Conservation (phyloP, 495 filamentous ascomycete genomes). For the Penicillium fimorum region DNA sequence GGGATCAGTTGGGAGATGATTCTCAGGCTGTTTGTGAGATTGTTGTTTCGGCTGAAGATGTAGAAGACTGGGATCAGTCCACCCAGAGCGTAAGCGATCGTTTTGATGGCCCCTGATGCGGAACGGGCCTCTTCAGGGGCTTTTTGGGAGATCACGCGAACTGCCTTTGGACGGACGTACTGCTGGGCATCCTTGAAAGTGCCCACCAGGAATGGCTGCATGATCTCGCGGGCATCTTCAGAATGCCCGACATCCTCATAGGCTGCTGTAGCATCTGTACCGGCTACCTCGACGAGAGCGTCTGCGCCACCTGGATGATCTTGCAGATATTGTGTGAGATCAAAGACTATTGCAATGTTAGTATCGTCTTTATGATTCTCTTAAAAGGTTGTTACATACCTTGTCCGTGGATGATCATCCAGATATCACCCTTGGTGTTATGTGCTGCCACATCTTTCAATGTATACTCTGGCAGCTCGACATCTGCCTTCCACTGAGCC, state of each 20-base stretch:
- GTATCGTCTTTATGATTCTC: neutral
- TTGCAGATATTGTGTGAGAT: constrained; percentile 49
- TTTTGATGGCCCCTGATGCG: constrained; percentile 9
- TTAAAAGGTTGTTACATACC: constrained; percentile 28
- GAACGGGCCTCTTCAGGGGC: constrained; percentile 12
- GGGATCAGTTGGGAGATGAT: constrained; percentile 17
- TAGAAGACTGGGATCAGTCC: constrained; percentile 19
- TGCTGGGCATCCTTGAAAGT: constrained; percentile 32
- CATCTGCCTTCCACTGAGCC: constrained; percentile 17
- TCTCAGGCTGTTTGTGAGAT: constrained; percentile 8
- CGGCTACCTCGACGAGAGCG: constrained; percentile 48
- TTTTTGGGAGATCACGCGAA: constrained; percentile 28
- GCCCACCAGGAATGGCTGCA: constrained; percentile 33
- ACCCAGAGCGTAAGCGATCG: constrained; percentile 17
- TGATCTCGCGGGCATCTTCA: constrained; percentile 41
- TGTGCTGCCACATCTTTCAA: constrained; percentile 47
- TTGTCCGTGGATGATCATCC: constrained; percentile 54
- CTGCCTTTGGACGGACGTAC: constrained; percentile 25
- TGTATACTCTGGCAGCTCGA: constrained; percentile 30
- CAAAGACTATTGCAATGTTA: constrained; percentile 40
- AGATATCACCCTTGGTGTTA: constrained; percentile 45
- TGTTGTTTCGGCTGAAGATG: constrained; percentile 8
- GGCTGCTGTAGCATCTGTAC: constrained; percentile 49
- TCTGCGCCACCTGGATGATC: constrained; percentile 57
- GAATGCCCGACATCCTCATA: constrained; percentile 57